Conservation (phyloP, 2,329 filamentous ascomycete genomes). For the Diaporthe nobilis region DNA sequence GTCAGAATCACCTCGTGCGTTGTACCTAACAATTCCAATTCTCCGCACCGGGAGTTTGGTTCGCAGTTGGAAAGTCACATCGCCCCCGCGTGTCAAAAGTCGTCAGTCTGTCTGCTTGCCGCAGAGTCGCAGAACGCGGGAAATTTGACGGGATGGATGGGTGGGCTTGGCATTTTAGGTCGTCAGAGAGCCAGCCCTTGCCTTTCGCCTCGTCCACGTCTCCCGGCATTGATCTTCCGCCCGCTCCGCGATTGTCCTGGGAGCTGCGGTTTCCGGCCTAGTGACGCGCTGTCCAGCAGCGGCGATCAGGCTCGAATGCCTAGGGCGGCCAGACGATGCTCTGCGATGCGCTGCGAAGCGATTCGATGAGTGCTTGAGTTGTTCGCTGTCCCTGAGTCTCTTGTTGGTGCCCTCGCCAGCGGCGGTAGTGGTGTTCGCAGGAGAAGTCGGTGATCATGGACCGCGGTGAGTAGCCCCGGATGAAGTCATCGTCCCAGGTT, state of each 20-base stretch:
- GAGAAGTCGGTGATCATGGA: not conserved
- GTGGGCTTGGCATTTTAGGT: constrained; percentile 11
- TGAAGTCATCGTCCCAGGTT: constrained; percentile 33
- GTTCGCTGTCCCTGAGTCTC: not conserved
- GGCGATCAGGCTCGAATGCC: constrained; percentile 2
- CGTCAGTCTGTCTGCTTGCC: not conserved
- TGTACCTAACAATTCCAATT: not conserved
- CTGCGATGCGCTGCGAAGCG: not conserved
- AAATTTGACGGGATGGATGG: not conserved
- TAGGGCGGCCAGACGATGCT: not conserved
- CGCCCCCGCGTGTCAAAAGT: not conserved
- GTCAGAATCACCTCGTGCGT: not conserved
- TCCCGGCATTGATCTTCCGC: not conserved
- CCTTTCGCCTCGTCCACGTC: not conserved
- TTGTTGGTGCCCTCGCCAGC: not conserved
- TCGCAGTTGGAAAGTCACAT: constrained; percentile 14
- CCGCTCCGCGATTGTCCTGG: not conserved
- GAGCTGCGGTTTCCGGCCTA: not conserved
- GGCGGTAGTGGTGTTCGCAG: not conserved
- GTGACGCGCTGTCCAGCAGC: not conserved
- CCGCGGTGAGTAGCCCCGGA: not conserved
- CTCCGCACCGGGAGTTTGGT: constrained; percentile 6
- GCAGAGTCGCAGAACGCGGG: constrained; percentile 15
- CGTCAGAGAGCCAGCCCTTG: too few relatives aligned
- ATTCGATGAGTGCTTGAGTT: not conserved